A percentile compares a stretch with the other conserved stretches of the same genome.
Conservation (phyloP, 495 filamentous ascomycete species). For the Rostrohypoxylon terebratum region DNA sequence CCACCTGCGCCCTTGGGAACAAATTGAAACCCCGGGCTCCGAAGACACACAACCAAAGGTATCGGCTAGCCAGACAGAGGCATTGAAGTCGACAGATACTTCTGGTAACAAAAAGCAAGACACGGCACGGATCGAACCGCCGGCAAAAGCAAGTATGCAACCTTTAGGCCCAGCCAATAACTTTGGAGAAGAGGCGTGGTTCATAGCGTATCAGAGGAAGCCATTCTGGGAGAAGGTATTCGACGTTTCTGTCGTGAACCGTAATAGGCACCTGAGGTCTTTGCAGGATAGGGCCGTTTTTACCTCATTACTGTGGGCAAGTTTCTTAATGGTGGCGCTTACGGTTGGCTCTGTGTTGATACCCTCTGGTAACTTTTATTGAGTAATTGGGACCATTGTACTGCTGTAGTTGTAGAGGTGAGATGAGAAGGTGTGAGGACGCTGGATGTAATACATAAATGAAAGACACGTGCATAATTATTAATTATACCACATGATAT, state of each 20-base stretch:
- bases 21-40: slow-evolving; percentile 26
- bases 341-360: slow-evolving; percentile 55
- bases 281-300: slow-evolving; percentile 75
- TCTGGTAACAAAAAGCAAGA: slow-evolving; percentile 2
- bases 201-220: slow-evolving; percentile 66
- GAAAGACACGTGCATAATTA: background rate
- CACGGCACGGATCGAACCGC: slow-evolving; percentile 33
- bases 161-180: slow-evolving; percentile 64
- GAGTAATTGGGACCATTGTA: background rate
- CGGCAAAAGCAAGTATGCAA: slow-evolving; percentile 61
- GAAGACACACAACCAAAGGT: slow-evolving; percentile 26
- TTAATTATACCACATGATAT: too few species aligned
- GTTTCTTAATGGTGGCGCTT: slow-evolving; percentile 49
- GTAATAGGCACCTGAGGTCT: slow-evolving; percentile 70
- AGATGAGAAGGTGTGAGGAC: background rate
- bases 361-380: slow-evolving; percentile 42
- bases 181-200: slow-evolving; percentile 71
- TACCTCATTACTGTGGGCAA: slow-evolving; percentile 57
- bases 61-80: background rate
- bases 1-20: slow-evolving; percentile 77
- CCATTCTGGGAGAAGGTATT: slow-evolving; percentile 71
- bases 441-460: background rate
- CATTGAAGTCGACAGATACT: slow-evolving; percentile 37
- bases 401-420: too few species aligned
- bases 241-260: slow-evolving; percentile 69